Conservation (phyloP, 352 stramenopile species). For the Globisporangium nunn region DNA sequence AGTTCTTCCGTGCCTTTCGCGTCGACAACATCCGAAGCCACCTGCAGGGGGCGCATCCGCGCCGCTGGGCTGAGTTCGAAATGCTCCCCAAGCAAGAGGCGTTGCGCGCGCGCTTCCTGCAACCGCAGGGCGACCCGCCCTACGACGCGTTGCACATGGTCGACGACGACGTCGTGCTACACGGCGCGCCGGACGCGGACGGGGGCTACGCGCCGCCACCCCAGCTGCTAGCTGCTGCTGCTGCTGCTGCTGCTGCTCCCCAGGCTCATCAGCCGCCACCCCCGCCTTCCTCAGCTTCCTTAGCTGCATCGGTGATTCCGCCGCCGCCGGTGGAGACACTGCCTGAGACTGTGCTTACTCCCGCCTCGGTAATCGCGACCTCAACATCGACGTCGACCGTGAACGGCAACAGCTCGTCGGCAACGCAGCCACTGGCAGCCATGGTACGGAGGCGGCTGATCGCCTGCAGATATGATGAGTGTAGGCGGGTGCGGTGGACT, state of each 20-base stretch:
- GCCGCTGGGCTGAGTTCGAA: slow-evolving; percentile 73
- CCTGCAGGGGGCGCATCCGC: slow-evolving; percentile 63
- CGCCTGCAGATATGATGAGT: neutral
- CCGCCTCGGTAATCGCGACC: no score
- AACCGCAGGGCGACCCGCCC: slow-evolving; percentile 55
- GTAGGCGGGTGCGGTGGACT: neutral
- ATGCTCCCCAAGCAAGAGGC: slow-evolving; percentile 71
- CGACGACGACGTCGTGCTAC: slow-evolving; percentile 69
- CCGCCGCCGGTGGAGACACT: neutral
- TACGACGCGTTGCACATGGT: slow-evolving; percentile 65
- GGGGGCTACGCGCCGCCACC: slow-evolving; percentile 49
- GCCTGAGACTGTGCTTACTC: neutral
- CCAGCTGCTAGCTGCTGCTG: slow-evolving; percentile 19
- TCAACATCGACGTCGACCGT: neutral
- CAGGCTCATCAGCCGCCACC: neutral
- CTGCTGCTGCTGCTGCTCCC: slow-evolving; percentile 6
- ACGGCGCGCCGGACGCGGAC: slow-evolving; percentile 41
- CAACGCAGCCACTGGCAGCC: neutral
- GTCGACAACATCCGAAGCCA: slow-evolving; percentile 86
- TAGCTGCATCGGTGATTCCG: neutral
- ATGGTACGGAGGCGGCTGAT: neutral
- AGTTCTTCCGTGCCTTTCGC: slow-evolving; percentile 82
- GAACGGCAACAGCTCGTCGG: neutral
- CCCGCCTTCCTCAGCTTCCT: neutral
- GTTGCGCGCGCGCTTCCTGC: slow-evolving; percentile 45